Base-by-base conservation (phyloP, 202 grass and related monocot genomes). In the Bolboschoenoplectus hybrid region DNA sequence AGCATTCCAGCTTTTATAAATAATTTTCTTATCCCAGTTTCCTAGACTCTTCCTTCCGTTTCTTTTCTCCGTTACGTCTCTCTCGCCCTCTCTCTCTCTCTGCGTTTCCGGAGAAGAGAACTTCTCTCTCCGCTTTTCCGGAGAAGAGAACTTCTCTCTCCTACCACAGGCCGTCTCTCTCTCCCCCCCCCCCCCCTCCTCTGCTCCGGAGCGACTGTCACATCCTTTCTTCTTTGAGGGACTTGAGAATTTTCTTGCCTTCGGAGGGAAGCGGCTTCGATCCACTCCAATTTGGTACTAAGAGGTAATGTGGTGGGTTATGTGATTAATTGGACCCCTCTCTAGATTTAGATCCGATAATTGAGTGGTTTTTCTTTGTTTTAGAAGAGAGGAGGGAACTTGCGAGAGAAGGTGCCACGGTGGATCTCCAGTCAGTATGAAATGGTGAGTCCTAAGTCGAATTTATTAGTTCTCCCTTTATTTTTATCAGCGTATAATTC, bases 291-390 rank as follows among this genome's bases (percentile, higher is more conserved):
- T 81, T 89, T 69, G 88, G 85, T 75, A 26, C 72, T 62, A 70
- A 60, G 87, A 92, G 89, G 87, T 88, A 76, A 91, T 81, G 89
- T 74, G 19, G 43, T 74, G 50, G 40, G 62, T 32, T 85, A 16
- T 65, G 17, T 35, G 11, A 76, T 76, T 34, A 76, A 53, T 35
- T 76, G 3, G 10, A 76, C 46, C 11, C 4, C 4, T 14, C 19
- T 53, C 19, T 13, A 53, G 47, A 53, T 76, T 76, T 53, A 55
- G 73, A 55, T 76, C 46, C 47, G 62, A 80, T 52, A 44, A 51
- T 58, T 58, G 34, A 70, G 64, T 36, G 49, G 41, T 51, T 75
- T 7, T 82, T 62, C 45, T 38, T 9, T 56, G 38, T 44, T 68
- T 39, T 63, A 38, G 20, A 14, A 40, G 52, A 14, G 49, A 71